Evolutionary conservation across 306 rosid species (phyloP), one percentile per base, ranked within the genome.

Genomic region (Abrus precatorius): DNA sequence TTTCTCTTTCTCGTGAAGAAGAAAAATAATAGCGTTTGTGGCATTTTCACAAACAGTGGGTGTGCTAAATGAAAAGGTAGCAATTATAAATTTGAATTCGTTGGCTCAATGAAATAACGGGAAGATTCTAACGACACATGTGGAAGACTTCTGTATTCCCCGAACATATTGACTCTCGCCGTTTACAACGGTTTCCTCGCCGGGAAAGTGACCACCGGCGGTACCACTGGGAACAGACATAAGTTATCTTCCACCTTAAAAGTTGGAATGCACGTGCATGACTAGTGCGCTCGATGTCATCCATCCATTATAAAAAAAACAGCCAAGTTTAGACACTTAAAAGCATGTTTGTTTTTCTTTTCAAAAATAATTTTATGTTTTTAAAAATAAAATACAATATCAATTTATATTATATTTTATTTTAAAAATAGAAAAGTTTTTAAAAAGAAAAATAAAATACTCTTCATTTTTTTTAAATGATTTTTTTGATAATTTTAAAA

Each of bases 41-140:
- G 63, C 86, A 85, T 78, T 82, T 81, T 78, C 81, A 85, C 86
- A 74, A 85, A 82, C 69, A 82, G 66, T 14, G 1, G 6, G 40
- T 76, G 77, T 77, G 80, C 88, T 6, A 72, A 30, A 8, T 45
- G 72, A 53, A 47, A 48, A 29, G 3, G 65, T 14, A 38, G 54
- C 20, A 9, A 8, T 29, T n/a, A 44, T 72, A 7, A 33, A 43
- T 41, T 55, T 68, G 28, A 53, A 10, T 2, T 20, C 3, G 1
- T 30, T 54, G 41, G 33, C 47, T 45, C 5, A 65, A 55, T 78
- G 61, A 38, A 12, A 2, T 67, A 29, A 5, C 5, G 4, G 5
- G 32, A 75, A 69, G 27, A 38, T 13, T 74, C 7, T 9, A 9
- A 40, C 9, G 3, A 38, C 29, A 32, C 1, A 36, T 7, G 77